Evolutionary conservation across 768 basidiomycete species (phyloP).

Genomic region (Cystofilobasidium ferigula): DNA sequence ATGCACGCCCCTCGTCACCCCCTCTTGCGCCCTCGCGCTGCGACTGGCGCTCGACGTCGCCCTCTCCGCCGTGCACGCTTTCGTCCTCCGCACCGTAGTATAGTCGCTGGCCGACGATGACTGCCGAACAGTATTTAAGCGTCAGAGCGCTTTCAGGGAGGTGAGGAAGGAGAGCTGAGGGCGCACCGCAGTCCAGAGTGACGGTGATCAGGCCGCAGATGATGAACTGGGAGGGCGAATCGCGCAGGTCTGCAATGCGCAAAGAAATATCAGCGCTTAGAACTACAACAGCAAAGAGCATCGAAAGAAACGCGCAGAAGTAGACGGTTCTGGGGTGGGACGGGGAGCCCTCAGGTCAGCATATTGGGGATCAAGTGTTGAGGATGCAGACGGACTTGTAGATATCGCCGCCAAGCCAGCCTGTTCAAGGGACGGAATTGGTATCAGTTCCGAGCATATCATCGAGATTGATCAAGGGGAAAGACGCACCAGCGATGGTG

Average conservation of each 20-base stretch:
- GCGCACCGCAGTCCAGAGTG: constrained; percentile 14
- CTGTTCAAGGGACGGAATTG: neutral
- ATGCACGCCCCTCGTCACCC: no score
- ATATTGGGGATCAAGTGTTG: neutral
- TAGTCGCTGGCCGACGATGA: constrained; percentile 14
- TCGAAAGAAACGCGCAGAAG: constrained; percentile 7
- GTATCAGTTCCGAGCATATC: no score
- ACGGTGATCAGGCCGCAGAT: constrained; percentile 23
- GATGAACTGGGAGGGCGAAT: constrained; percentile 13
- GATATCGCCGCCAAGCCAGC: constrained; percentile 24
- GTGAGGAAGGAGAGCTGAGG: neutral
- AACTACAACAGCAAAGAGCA: neutral
- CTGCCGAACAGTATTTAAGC: neutral
- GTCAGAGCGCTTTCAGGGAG: neutral
- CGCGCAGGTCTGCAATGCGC: neutral
- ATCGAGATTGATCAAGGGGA: neutral
- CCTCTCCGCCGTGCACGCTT: neutral
- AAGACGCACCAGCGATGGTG: constrained; percentile 12
- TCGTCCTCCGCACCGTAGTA: constrained; percentile 1
- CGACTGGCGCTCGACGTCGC: neutral
- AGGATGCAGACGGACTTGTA: constrained; percentile 9
- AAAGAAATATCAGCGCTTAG: neutral
- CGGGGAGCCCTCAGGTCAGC: neutral
- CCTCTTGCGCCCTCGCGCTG: no score
- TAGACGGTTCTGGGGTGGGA: constrained; percentile 8